Conservation (phyloP, 306 rosid genomes). For the Biancaea sappan region DNA sequence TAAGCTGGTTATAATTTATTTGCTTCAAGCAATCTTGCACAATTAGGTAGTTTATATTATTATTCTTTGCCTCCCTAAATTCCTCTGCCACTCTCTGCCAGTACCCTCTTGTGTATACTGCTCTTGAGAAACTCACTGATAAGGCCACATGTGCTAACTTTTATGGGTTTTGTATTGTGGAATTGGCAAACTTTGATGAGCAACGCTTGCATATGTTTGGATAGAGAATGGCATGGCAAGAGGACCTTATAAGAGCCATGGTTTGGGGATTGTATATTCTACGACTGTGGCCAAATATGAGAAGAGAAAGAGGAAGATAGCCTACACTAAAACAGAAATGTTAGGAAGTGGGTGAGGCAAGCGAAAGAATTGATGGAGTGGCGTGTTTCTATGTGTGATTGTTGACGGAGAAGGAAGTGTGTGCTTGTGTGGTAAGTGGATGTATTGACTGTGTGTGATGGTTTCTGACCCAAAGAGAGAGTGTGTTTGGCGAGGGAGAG, state of each 20-base stretch:
- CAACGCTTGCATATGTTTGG: constrained; percentile 36
- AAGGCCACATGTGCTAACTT: constrained; percentile 45
- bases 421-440: too few species aligned
- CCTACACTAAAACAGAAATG: too few species aligned
- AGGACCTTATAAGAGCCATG: constrained; percentile 28
- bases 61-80: constrained; percentile 26
- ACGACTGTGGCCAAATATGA: too few species aligned
- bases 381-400: too few species aligned
- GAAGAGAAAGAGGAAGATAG: too few species aligned
- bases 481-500: too few species aligned
- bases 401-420: too few species aligned
- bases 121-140: constrained; percentile 43
- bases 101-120: constrained; percentile 36
- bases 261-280: not conserved
- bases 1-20: constrained; percentile 40
- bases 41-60: constrained; percentile 17
- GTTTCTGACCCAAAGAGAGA: too few species aligned
- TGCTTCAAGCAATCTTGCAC: constrained; percentile 47
- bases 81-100: constrained; percentile 30
- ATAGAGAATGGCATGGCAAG: constrained; percentile 43
- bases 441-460: too few species aligned
- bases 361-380: too few species aligned
- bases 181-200: constrained; percentile 28
- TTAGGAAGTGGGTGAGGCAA: too few species aligned
- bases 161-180: constrained; percentile 32